These are phyloP conservation scores for Aspergillus leporis DNA, from an alignment of 495 filamentous ascomycete genomes.

Conservation along the genomic window DNA sequence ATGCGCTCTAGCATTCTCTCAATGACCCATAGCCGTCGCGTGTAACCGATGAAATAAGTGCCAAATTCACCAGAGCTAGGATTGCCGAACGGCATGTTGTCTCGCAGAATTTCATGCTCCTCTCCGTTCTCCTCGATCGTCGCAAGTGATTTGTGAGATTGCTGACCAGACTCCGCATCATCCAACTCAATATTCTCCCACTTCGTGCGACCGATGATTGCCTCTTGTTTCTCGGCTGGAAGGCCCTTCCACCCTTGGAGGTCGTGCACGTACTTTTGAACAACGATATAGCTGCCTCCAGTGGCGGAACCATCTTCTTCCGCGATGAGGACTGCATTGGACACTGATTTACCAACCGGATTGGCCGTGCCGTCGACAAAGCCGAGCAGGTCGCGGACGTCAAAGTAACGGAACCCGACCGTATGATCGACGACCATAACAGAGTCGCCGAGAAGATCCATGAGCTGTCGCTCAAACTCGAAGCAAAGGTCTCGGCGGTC, in stretches of 20 bases:
- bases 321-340: constrained; percentile 43
- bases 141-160: constrained; percentile 55
- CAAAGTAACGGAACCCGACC: constrained; percentile 59
- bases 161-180: constrained; percentile 46
- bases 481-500: constrained; percentile 59
- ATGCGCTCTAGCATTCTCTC: constrained; percentile 60
- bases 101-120: constrained; percentile 55
- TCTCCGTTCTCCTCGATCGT: constrained; percentile 53
- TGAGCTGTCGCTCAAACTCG: constrained; percentile 56
- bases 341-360: constrained; percentile 50
- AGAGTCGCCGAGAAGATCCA: constrained; percentile 49
- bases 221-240: constrained; percentile 52
- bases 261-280: constrained; percentile 61
- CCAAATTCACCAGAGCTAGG: constrained; percentile 54
- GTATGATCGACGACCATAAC: constrained; percentile 53
- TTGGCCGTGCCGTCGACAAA: constrained; percentile 63
- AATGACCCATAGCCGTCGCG: constrained; percentile 55
- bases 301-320: constrained; percentile 37
- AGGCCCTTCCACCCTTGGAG: constrained; percentile 47
- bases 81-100: constrained; percentile 63
- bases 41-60: constrained; percentile 62
- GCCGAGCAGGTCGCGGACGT: constrained; percentile 57
- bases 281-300: constrained; percentile 57
- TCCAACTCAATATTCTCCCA: constrained; percentile 56
- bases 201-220: constrained; percentile 58